Evolutionary conservation across 2,329 filamentous ascomycete genomes (phyloP), one percentile per base, ranked within the genome.

Genomic region (Claviceps capensis): DNA sequence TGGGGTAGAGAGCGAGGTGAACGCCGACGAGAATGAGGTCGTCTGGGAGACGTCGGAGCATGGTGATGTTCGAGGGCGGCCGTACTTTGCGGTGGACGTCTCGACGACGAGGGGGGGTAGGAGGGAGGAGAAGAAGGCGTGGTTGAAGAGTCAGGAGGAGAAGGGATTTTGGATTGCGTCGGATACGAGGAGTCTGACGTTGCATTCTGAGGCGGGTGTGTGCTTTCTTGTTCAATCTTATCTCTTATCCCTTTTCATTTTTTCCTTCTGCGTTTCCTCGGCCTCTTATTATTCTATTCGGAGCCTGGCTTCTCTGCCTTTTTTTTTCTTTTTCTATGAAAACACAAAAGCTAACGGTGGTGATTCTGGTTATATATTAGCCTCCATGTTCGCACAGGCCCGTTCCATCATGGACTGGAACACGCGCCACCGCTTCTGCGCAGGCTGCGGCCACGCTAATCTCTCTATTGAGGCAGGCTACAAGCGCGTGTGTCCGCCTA

Each of bases 351-450:
- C 23, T 47, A 36, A 47, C n/a, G 14, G 13, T 8, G 7, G 13
- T 8, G 7, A 11, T 17, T 43, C 4, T 43, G 17, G 22, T 11
- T 2, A 19, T 26, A 36, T 7, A 19, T 1, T n/a, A 93, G 93
- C 90, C 54, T 88, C 90, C 48, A 86, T 95, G 46, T 95, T 89
- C 60, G 91, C 88, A 14, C 88, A 95, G 68, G 87, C 89, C 7
- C 83, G 91, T 52, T 86, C 89, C 46, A 75, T 96, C 26, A 74
- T 94, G 38, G 93, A 97, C 71, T 98, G 93, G 93, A 97, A 98
- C 70, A 76, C 76, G 26, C 85, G 91, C 49, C 95, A 95, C 69
- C 86, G 85, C 34, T 98, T 88, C 74, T 98, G 93, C 67, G 89
- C 83, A 36, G 84, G 85, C 52, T 98, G 93, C 68, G 91, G 93